Base-by-base conservation (phyloP, 805 yeast species). In the Tetrapisispora phaffii region DNA sequence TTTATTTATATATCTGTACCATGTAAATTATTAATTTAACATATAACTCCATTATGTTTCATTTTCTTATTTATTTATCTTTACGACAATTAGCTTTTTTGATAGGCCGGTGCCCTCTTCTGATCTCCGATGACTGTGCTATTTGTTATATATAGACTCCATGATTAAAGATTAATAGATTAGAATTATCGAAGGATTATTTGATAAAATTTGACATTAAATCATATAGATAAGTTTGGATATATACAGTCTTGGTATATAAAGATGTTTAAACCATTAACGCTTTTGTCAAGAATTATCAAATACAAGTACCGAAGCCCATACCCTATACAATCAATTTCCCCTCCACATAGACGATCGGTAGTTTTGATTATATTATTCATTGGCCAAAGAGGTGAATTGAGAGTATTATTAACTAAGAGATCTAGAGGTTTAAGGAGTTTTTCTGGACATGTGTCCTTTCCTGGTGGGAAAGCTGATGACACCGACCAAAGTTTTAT, bases 381-480 rank as follows among this genome's bases (percentile, higher is more conserved):
- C 53, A 58, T 79, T 8, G 94, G 94, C 5, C 67, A 67, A n/a
- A 62, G 69, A 37, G 90, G 90, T 2, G 94, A 87, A 52, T 63
- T 88, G 17, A 65, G 90, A 37, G 94, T 86, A 28, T 69, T 89
- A 3, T 64, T 89, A 42, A 89, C 97, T 1, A 80, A 83, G 53
- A 65, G 97, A 49, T 79, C 94, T 2, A 70, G 82, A 40, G 69
- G 73, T 32, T 69, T 90, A 54, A 70, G 79, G 41, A 76, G 76
- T 44, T 89, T 88, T 65, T 83, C 93, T 0, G 96, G 97, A 5
- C 96, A 89, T 60, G 84, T 85, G 6, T 86, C 96, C 1, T 69
- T 89, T 8, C 97, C 97, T 4, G 97, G 97, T 2, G 97, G 97
- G 8, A 85, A 82, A 57, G 88, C 95, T 4, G 97, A 89, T 60